Conservation (phyloP, 1,139 yeast species). For the Candida sp. region DNA sequence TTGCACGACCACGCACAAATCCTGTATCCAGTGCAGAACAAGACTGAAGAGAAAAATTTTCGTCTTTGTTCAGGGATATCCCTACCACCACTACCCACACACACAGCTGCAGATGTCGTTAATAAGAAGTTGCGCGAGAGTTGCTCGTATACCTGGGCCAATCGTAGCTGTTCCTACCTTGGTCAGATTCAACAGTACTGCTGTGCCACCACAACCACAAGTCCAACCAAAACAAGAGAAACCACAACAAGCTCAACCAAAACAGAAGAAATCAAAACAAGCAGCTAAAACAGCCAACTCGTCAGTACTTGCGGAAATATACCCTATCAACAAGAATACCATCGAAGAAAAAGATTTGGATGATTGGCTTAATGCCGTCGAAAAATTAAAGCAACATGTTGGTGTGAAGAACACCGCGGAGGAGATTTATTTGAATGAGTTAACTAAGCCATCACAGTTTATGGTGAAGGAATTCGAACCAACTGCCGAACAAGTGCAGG, state of each 20-base stretch:
- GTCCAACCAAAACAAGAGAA: not conserved
- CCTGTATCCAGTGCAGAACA: too few relatives aligned
- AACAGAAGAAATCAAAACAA: slow-evolving; percentile 3
- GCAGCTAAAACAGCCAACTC: not conserved
- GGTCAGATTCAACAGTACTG: slow-evolving; percentile 9
- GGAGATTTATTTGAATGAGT: slow-evolving; percentile 48
- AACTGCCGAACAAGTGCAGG: slow-evolving; percentile 59
- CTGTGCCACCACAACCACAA: not conserved
- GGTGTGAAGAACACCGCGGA: slow-evolving; percentile 38
- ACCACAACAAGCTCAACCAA: slow-evolving; percentile 2
- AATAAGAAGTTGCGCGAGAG: slow-evolving; percentile 16
- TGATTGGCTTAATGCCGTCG: slow-evolving; percentile 66
- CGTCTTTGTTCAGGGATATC: too few relatives aligned
- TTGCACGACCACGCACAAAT: too few relatives aligned
- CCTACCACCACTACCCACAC: too few relatives aligned
- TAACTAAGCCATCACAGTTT: slow-evolving; percentile 37
- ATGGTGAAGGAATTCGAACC: slow-evolving; percentile 55
- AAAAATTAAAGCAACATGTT: slow-evolving; percentile 52
- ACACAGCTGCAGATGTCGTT: slow-evolving; percentile 10
- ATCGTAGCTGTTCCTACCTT: not conserved
- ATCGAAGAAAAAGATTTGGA: slow-evolving; percentile 64
- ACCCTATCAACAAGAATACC: slow-evolving; percentile 40
- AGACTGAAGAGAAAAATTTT: slow-evolving; percentile 9
- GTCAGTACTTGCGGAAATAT: slow-evolving; percentile 24
- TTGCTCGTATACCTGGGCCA: slow-evolving; percentile 11